Evolutionary conservation across 352 stramenopile species (phyloP).

Genomic region (Phytophthora litchii): DNA sequence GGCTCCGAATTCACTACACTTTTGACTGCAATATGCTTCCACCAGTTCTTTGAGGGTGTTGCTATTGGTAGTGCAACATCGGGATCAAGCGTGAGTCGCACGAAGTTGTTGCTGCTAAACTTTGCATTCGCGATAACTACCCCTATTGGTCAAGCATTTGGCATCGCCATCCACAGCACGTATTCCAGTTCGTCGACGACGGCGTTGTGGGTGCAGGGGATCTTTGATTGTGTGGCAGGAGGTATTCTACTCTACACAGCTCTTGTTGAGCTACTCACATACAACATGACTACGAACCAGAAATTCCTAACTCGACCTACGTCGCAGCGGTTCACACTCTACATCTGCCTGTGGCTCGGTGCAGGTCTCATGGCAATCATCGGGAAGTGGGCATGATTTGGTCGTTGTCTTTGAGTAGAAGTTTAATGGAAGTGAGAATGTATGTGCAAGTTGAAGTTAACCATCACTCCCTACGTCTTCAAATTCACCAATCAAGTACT

Average conservation of each 20-base stretch:
- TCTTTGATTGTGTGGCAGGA: conserved; percentile 68
- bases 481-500: conserved; percentile 20
- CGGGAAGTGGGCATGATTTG: conserved; percentile 63
- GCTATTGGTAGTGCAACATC: conserved; percentile 56
- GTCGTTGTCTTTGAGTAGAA: too few species aligned
- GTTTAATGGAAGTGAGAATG: conserved; percentile 11
- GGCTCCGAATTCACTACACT: conserved; percentile 62
- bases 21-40: conserved; percentile 60
- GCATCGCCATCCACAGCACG: conserved; percentile 58
- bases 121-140: conserved; percentile 62
- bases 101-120: conserved; percentile 51
- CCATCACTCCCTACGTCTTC: conserved; percentile 21
- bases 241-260: conserved; percentile 77
- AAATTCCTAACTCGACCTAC: conserved; percentile 44
- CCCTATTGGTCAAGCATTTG: conserved; percentile 58
- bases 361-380: conserved; percentile 65
- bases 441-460: conserved; percentile 24
- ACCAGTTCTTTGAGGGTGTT: conserved; percentile 82
- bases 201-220: conserved; percentile 63
- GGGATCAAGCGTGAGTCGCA: conserved; percentile 31
- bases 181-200: conserved; percentile 51
- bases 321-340: conserved; percentile 42
- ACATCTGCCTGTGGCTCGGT: conserved; percentile 50
- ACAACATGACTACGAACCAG: conserved; percentile 71
- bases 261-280: conserved; percentile 68